Evolutionary conservation across 108 stramenopile genomes (phyloP).

Genomic region (Pelagomonas calceolata): DNA sequence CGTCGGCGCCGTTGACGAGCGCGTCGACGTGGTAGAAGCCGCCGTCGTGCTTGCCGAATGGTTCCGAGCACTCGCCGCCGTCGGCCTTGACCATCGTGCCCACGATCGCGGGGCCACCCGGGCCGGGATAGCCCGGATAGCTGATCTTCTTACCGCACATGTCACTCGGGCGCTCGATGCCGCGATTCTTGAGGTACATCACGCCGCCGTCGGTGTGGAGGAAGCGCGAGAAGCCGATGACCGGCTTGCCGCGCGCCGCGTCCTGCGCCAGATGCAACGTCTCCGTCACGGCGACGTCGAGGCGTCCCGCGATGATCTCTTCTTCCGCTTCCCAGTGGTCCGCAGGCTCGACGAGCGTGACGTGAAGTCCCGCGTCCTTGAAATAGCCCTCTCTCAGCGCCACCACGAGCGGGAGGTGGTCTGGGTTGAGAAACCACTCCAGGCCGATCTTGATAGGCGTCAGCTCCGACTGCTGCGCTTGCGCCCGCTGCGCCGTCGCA

Average conservation of each 20-base stretch:
- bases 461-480: too few relatives aligned
- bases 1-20: slow-evolving; percentile 33
- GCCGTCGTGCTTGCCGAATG: slow-evolving; percentile 44
- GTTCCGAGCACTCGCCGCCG: slow-evolving; percentile 37
- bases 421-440: too few relatives aligned
- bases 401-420: slow-evolving; percentile 41
- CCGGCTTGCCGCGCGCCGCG: slow-evolving; percentile 34
- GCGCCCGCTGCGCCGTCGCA: too few relatives aligned
- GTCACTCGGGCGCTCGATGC: slow-evolving; percentile 31
- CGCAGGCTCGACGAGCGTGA: slow-evolving; percentile 34
- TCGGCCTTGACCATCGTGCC: slow-evolving; percentile 50
- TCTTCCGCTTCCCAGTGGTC: slow-evolving; percentile 55
- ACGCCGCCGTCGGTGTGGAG: slow-evolving; percentile 50
- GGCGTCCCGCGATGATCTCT: slow-evolving; percentile 38
- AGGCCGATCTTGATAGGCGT: too few relatives aligned
- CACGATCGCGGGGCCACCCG: slow-evolving; percentile 50
- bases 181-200: slow-evolving; percentile 22
- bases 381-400: slow-evolving; percentile 41
- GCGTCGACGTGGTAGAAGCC: slow-evolving; percentile 46
- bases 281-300: slow-evolving; percentile 48
- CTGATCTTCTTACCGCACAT: slow-evolving; percentile 46
- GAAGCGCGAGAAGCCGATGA: slow-evolving; percentile 43
- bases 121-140: slow-evolving; percentile 41
- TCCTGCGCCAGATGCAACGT: slow-evolving; percentile 45
- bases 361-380: slow-evolving; percentile 25